A percentile compares a stretch with the other conserved stretches of the same genome.
Evolutionary conservation across 1,284 basidiomycete species (phyloP).

Genomic region (Trichosporon coremiiforme): DNA sequence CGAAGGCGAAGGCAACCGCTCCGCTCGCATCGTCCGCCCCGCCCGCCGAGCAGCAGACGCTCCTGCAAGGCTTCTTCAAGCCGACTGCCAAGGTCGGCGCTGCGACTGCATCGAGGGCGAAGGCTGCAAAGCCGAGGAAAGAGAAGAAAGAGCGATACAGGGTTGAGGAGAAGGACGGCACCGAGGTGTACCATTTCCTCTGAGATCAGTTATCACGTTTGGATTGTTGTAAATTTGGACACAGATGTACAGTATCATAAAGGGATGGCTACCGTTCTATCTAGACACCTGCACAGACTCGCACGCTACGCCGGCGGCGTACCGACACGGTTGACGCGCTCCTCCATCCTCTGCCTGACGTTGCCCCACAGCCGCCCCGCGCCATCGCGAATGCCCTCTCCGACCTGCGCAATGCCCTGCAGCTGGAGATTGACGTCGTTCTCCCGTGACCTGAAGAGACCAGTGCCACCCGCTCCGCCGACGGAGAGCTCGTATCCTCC

Average conservation of each 20-base stretch:
- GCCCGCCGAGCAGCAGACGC: not conserved
- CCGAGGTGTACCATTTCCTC: slow-evolving; percentile 7
- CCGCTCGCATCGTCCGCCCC: too few relatives aligned
- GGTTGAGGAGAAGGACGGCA: not conserved
- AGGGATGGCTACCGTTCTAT: not conserved
- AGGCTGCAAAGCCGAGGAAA: not conserved
- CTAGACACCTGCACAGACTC: not conserved
- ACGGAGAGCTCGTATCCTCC: slow-evolving; percentile 88
- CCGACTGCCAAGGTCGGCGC: not conserved
- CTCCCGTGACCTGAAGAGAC: slow-evolving; percentile 69
- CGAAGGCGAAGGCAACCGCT: not conserved
- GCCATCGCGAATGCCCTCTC: slow-evolving; percentile 62
- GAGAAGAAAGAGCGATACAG: not conserved
- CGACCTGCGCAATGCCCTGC: slow-evolving; percentile 69
- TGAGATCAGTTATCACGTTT: not conserved
- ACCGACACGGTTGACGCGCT: slow-evolving; percentile 69
- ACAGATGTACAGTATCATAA: not conserved
- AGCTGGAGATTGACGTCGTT: slow-evolving; percentile 71
- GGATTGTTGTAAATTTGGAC: not conserved
- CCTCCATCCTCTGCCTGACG: slow-evolving; percentile 85
- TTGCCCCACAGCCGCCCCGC: slow-evolving; percentile 82
- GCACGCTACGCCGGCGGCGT: slow-evolving; percentile 39
- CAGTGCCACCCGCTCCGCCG: slow-evolving; percentile 76
- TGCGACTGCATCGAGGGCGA: too few relatives aligned
- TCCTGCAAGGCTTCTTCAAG: slow-evolving; percentile 9